Evolutionary conservation across 2,329 filamentous ascomycete species (phyloP).

Genomic region (Fusarium torulosum): DNA sequence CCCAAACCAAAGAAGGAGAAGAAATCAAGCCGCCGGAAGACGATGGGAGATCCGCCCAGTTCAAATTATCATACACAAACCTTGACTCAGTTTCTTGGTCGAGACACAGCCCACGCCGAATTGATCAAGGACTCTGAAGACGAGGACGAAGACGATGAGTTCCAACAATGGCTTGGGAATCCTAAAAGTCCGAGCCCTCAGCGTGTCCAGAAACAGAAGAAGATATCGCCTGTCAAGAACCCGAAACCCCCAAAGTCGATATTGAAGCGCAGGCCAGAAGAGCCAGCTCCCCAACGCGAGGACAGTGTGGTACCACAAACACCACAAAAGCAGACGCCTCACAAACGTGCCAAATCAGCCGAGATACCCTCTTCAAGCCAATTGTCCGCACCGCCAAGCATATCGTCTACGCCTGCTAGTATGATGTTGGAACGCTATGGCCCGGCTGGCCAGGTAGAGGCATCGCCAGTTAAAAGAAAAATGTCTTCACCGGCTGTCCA

Average conservation of each 20-base stretch:
- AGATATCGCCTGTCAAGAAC: slow-evolving; percentile 25
- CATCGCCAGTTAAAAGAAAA: slow-evolving; percentile 57
- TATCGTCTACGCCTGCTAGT: slow-evolving; percentile 56
- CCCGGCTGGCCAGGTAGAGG: slow-evolving; percentile 46
- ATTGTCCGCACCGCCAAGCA: slow-evolving; percentile 55
- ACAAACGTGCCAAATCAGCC: slow-evolving; percentile 47
- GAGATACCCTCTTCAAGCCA: slow-evolving; percentile 61
- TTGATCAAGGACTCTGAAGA: slow-evolving; percentile 57
- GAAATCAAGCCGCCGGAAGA: slow-evolving; percentile 47
- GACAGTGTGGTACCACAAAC: slow-evolving; percentile 59
- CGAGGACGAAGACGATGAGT: slow-evolving; percentile 50
- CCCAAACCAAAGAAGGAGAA: slow-evolving; percentile 35
- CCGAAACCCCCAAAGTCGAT: slow-evolving; percentile 36
- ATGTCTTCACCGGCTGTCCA: slow-evolving; percentile 46
- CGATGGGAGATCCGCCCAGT: slow-evolving; percentile 50
- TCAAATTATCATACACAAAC: slow-evolving; percentile 58
- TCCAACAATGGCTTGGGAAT: slow-evolving; percentile 53
- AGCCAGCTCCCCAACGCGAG: slow-evolving; percentile 41
- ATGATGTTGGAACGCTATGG: slow-evolving; percentile 57
- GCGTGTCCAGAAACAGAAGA: slow-evolving; percentile 16
- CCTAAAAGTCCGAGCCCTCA: slow-evolving; percentile 48
- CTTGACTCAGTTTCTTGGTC: slow-evolving; percentile 56
- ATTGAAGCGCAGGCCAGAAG: slow-evolving; percentile 29
- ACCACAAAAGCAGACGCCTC: slow-evolving; percentile 57
- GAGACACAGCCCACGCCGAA: slow-evolving; percentile 29